Conservation (phyloP, 192 early-diverging fungal genomes). For the Backusella australiensis region DNA sequence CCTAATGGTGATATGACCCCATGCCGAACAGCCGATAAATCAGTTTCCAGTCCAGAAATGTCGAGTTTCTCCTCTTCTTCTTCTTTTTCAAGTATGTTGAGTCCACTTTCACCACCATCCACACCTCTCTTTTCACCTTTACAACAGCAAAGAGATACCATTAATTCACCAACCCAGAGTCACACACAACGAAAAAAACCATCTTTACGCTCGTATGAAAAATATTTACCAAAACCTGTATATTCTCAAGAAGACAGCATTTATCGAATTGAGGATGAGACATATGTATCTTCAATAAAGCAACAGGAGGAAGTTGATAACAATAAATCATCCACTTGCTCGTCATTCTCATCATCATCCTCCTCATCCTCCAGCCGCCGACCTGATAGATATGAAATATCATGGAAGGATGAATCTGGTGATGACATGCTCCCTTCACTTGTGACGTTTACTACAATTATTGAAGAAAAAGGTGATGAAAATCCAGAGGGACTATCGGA, state of each 20-base stretch:
- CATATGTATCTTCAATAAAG: background rate
- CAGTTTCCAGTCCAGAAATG: background rate
- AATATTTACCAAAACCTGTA: slow-evolving; percentile 18
- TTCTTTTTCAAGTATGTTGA: slow-evolving; percentile 7
- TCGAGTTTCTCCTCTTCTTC: slow-evolving; percentile 8
- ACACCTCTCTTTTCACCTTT: background rate
- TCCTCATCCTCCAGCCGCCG: background rate
- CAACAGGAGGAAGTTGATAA: background rate
- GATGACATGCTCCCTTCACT: slow-evolving; percentile 31
- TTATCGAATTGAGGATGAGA: slow-evolving; percentile 7
- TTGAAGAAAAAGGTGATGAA: slow-evolving; percentile 29
- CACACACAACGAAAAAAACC: slow-evolving; percentile 18
- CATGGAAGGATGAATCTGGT: slow-evolving; percentile 34
- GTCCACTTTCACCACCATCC: background rate
- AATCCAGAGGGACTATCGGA: slow-evolving; percentile 33
- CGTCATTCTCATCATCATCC: background rate
- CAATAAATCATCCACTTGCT: background rate
- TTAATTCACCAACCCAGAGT: background rate
- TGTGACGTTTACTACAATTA: slow-evolving; percentile 26
- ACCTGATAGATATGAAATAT: slow-evolving; percentile 22
- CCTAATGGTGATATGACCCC: background rate
- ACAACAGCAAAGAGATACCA: background rate
- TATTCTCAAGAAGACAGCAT: slow-evolving; percentile 27
- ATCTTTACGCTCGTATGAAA: slow-evolving; percentile 19
- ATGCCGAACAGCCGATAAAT: background rate